phyloP scores from a whole-genome alignment of 352 stramenopile genomes.

The Aphanomyces invadans region DNA sequence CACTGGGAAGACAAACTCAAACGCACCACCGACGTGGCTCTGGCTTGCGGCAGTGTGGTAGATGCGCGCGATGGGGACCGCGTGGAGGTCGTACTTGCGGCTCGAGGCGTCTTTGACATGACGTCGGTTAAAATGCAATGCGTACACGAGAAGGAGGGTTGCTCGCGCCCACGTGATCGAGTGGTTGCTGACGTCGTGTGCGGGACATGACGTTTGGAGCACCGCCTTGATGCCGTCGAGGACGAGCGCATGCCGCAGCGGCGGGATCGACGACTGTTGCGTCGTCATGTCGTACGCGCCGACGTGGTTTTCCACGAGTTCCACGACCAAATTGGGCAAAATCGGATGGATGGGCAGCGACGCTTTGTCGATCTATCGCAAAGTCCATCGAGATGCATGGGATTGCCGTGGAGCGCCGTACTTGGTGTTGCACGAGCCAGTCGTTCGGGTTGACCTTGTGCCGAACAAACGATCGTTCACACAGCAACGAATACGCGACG shows the following conservation, averaged over 20 bases:
- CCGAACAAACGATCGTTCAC: slow-evolving; percentile 21
- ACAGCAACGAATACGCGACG: slow-evolving; percentile 20
- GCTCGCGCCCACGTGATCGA: not conserved
- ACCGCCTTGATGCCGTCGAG: not conserved
- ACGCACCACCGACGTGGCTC: not conserved
- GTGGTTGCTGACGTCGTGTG: too few species aligned
- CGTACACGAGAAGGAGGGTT: slow-evolving; percentile 8
- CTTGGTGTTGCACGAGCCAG: slow-evolving; percentile 1
- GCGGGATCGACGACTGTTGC: slow-evolving; percentile 6
- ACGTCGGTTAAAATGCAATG: slow-evolving; percentile 17
- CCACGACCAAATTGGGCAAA: slow-evolving; percentile 18
- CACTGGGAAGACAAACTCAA: slow-evolving; percentile 24
- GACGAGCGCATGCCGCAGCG: not conserved
- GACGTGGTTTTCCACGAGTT: slow-evolving; percentile 21
- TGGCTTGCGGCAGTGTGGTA: not conserved
- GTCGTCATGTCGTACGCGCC: not conserved
- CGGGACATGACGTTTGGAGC: not conserved
- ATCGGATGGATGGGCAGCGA: slow-evolving; percentile 21
- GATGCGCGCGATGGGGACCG: not conserved
- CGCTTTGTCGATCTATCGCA: slow-evolving; percentile 1
- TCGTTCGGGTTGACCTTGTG: slow-evolving; percentile 25
- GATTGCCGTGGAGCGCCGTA: not conserved
- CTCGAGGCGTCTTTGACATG: not conserved
- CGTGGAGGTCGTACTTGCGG: slow-evolving; percentile 14
- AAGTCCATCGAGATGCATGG: not conserved